Evolutionary conservation across 2,329 filamentous ascomycete genomes (phyloP).

Genomic region (Tetracladium maxilliforme): DNA sequence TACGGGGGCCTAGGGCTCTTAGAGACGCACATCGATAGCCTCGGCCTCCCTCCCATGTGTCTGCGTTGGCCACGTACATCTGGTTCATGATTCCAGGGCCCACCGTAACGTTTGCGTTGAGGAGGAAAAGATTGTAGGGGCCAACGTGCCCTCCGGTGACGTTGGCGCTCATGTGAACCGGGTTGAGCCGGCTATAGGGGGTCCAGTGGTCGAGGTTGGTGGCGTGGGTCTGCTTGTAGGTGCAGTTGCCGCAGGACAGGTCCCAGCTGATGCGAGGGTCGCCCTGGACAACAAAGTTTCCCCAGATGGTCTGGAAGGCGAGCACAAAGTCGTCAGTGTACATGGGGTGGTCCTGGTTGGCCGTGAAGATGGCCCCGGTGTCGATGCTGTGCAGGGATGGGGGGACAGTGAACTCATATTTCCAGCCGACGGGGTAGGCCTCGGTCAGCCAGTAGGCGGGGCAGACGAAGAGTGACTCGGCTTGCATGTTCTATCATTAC

Average conservation of each 20-base stretch:
- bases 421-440: constrained; percentile 24
- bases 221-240: too few relatives aligned
- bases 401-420: constrained; percentile 26
- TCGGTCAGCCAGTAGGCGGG: constrained; percentile 34
- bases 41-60: constrained; percentile 4
- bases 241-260: too few relatives aligned
- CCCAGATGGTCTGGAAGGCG: constrained; percentile 13
- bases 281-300: constrained; percentile 22
- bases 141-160: too few relatives aligned
- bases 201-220: too few relatives aligned
- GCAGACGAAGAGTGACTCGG: constrained; percentile 36
- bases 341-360: constrained; percentile 8
- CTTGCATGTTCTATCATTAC: constrained; percentile 32
- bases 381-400: constrained; percentile 19
- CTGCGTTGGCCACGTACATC: constrained; percentile 2
- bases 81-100: constrained; percentile 1
- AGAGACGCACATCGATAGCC: constrained; percentile 3
- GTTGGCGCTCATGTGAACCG: too few relatives aligned
- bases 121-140: too few relatives aligned
- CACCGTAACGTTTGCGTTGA: constrained; percentile 5
- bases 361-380: constrained; percentile 14
- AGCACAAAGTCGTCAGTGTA: constrained; percentile 10
- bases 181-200: too few relatives aligned
- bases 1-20: too few relatives aligned
- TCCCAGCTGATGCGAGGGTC: constrained; percentile 15